Evolutionary conservation across 176 grass and related monocot genomes (phyloP).

Genomic region (Sorghum bicolor): DNA sequence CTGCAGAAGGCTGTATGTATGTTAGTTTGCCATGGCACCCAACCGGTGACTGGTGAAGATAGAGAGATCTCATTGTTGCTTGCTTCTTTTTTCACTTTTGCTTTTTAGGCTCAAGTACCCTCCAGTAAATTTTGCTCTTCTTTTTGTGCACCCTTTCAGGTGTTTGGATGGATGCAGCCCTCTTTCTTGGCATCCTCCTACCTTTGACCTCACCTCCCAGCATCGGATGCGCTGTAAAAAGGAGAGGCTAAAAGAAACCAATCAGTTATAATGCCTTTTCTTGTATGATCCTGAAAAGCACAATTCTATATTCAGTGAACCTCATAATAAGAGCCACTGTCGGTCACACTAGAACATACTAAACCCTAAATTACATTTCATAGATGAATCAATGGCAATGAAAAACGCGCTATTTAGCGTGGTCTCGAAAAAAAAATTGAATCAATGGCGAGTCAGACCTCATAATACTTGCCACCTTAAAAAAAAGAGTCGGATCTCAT

Average conservation of each 20-base stretch:
- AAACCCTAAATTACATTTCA: neutral
- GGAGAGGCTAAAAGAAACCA: conserved; percentile 24
- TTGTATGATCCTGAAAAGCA: conserved; percentile 1
- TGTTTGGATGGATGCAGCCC: conserved; percentile 39
- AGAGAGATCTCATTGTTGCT: conserved; percentile 11
- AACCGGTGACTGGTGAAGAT: neutral
- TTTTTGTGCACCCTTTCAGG: conserved; percentile 49
- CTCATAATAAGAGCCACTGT: neutral
- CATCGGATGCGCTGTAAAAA: conserved; percentile 54
- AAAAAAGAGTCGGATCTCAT: neutral
- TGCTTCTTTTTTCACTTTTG: conserved; percentile 40
- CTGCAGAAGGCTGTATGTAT: conserved; percentile 12
- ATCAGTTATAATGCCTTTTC: conserved; percentile 35
- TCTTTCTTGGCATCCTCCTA: conserved; percentile 25
- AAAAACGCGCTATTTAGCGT: too few species aligned
- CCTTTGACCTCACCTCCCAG: conserved; percentile 38
- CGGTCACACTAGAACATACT: neutral
- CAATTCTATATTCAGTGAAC: conserved; percentile 13
- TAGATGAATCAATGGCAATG: neutral
- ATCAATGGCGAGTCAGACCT: neutral
- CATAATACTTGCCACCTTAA: too few species aligned
- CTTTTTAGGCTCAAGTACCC: conserved; percentile 40
- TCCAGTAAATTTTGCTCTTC: conserved; percentile 44
- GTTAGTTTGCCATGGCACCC: conserved; percentile 15
- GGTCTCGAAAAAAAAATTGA: too few species aligned